These are phyloP conservation scores for Uromyces viciae-fabae DNA, from an alignment of 1,284 basidiomycete species.

Conservation along the genomic window DNA sequence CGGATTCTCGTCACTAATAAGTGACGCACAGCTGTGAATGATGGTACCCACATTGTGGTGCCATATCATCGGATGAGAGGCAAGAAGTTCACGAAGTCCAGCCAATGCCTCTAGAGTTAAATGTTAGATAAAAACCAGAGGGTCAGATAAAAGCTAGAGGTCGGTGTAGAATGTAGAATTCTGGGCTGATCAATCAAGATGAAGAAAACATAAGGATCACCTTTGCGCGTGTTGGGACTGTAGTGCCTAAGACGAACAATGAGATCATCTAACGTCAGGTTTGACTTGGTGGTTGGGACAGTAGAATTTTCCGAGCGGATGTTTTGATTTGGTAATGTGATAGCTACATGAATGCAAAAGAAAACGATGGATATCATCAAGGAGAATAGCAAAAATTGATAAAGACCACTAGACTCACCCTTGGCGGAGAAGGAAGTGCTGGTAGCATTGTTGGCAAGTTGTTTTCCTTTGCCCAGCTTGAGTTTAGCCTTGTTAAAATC, in stretches of 20 bases:
- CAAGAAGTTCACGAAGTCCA: conserved; percentile 75
- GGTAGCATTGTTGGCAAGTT: conserved; percentile 73
- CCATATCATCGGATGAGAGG: conserved; percentile 64
- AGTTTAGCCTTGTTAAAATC: conserved; percentile 91
- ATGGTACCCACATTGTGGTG: conserved; percentile 64
- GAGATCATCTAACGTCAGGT: conserved; percentile 73
- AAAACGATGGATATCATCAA: background rate
- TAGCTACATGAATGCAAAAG: conserved; percentile 63
- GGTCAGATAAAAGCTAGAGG: background rate
- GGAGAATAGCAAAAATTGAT: background rate
- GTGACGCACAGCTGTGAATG: conserved; percentile 65
- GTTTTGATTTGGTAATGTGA: conserved; percentile 80
- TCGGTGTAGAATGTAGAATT: background rate
- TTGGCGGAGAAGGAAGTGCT: conserved; percentile 76
- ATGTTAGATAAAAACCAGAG: background rate
- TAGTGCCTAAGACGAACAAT: conserved; percentile 78
- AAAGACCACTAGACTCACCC: conserved; percentile 20
- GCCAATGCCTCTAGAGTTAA: conserved; percentile 67
- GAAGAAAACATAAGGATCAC: too few relatives aligned
- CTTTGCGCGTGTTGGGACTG: conserved; percentile 69
- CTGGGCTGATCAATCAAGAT: too few relatives aligned
- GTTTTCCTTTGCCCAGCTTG: conserved; percentile 92
- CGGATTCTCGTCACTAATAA: conserved; percentile 64
- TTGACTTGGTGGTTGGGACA: conserved; percentile 69
- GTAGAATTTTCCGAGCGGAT: conserved; percentile 61